phyloP scores from a whole-genome alignment of 208 protist genomes.

The Trypanosoma conorhini region DNA sequence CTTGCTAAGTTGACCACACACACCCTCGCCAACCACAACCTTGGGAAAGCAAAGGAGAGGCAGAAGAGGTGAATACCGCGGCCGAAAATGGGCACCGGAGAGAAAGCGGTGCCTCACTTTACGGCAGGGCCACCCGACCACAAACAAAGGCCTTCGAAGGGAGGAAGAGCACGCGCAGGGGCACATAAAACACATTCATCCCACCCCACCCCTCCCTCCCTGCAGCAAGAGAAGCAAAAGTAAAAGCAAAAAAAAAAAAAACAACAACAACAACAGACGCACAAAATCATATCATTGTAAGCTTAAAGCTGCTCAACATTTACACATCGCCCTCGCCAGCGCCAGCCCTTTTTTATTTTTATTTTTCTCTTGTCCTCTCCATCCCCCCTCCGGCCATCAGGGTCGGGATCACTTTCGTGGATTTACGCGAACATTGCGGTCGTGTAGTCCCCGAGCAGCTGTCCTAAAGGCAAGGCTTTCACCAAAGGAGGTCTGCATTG shows the following conservation, averaged over 20 bases:
- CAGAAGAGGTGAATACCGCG: background rate
- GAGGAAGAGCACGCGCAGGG: too few species aligned
- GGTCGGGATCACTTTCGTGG: conserved; percentile 2
- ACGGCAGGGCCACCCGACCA: too few species aligned
- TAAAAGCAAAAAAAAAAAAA: background rate
- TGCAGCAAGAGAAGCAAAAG: too few species aligned
- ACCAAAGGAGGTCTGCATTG: background rate
- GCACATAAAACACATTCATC: too few species aligned
- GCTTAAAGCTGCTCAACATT: too few species aligned
- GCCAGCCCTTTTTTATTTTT: background rate
- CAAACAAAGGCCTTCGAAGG: too few species aligned
- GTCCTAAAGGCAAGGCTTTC: conserved; percentile 9
- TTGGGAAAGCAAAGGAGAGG: too few species aligned
- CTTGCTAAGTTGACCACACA: background rate
- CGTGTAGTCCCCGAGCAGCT: conserved; percentile 8
- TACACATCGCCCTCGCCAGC: too few species aligned
- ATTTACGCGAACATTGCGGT: conserved; percentile 11
- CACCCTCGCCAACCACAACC: background rate
- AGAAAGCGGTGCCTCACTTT: too few species aligned
- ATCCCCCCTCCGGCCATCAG: background rate
- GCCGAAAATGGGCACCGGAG: background rate
- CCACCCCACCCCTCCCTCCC: too few species aligned
- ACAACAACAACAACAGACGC: background rate
- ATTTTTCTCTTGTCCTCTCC: background rate
- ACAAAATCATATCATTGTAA: background rate